These are phyloP conservation scores for Handroanthus guayacan DNA, from an alignment of 257 asterid species.

Conservation along the genomic window DNA sequence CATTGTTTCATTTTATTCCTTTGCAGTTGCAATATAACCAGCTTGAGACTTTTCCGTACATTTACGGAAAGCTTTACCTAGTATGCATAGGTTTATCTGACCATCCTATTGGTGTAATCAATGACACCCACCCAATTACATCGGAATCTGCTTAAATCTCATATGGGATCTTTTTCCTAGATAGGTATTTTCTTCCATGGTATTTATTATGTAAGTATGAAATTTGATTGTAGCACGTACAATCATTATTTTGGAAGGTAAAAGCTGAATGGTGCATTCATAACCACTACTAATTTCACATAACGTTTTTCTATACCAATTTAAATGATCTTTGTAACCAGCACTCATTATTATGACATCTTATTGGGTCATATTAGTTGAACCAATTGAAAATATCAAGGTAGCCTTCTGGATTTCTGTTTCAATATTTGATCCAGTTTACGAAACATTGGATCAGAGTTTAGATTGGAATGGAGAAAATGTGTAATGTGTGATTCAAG, in stretches of 20 bases:
- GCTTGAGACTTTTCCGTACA: neutral
- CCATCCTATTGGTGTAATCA: slow-evolving; percentile 7
- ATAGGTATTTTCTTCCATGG: neutral
- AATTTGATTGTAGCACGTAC: neutral
- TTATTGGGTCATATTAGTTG: too few relatives aligned
- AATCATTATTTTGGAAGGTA: neutral
- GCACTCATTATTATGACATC: neutral
- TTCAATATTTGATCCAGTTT: neutral
- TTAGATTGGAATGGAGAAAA: too few relatives aligned
- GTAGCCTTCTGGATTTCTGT: neutral
- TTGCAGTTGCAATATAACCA: neutral
- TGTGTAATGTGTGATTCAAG: too few relatives aligned
- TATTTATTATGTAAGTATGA: neutral
- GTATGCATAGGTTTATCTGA: neutral
- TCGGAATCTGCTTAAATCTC: neutral
- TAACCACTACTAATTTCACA: too few relatives aligned
- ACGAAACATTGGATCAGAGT: too few relatives aligned
- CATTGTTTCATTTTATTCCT: neutral
- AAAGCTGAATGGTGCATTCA: too few relatives aligned
- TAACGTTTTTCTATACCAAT: too few relatives aligned
- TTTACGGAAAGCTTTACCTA: neutral
- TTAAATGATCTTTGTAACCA: too few relatives aligned
- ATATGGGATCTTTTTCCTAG: neutral
- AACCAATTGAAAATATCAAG: neutral
- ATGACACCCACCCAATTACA: neutral